Conservation (phyloP, 2,329 filamentous ascomycete species). For the Aulographum hederae region DNA sequence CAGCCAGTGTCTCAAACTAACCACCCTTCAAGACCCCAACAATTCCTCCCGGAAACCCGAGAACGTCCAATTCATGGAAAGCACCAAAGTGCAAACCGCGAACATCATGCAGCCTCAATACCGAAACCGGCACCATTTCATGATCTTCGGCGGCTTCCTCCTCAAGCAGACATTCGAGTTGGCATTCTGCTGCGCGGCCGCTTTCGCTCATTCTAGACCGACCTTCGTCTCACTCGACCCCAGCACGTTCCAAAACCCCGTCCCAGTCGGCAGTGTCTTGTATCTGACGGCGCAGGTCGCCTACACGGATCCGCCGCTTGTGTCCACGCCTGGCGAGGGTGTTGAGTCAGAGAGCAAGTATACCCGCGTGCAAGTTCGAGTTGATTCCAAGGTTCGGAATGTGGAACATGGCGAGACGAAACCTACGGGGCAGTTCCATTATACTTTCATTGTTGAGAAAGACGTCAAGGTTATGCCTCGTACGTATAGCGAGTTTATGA, state of each 20-base stretch:
- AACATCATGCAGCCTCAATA: conserved; percentile 62
- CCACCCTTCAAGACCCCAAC: conserved; percentile 28
- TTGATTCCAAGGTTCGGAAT: conserved; percentile 54
- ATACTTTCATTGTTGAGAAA: conserved; percentile 49
- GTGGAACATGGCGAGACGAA: conserved; percentile 51
- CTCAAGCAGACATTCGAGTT: conserved; percentile 60
- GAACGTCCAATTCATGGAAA: conserved; percentile 44
- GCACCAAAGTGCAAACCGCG: conserved; percentile 44
- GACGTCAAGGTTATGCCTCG: conserved; percentile 48
- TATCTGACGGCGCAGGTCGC: conserved; percentile 56
- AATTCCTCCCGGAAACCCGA: conserved; percentile 32
- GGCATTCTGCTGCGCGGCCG: conserved; percentile 56
- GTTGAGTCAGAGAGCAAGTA: conserved; percentile 8
- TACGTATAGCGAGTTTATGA: conserved; percentile 27
- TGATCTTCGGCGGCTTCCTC: conserved; percentile 63
- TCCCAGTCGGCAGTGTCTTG: conserved; percentile 55
- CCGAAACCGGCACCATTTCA: conserved; percentile 52
- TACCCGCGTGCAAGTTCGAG: conserved; percentile 46
- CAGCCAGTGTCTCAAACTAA: conserved; percentile 2
- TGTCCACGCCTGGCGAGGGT: conserved; percentile 18
- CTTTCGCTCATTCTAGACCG: conserved; percentile 49
- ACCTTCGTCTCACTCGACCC: conserved; percentile 58
- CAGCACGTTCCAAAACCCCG: conserved; percentile 56
- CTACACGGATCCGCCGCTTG: conserved; percentile 46
- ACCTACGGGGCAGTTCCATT: conserved; percentile 58